Conservation (phyloP, 2,329 filamentous ascomycete species). For the Fusarium hostae region DNA sequence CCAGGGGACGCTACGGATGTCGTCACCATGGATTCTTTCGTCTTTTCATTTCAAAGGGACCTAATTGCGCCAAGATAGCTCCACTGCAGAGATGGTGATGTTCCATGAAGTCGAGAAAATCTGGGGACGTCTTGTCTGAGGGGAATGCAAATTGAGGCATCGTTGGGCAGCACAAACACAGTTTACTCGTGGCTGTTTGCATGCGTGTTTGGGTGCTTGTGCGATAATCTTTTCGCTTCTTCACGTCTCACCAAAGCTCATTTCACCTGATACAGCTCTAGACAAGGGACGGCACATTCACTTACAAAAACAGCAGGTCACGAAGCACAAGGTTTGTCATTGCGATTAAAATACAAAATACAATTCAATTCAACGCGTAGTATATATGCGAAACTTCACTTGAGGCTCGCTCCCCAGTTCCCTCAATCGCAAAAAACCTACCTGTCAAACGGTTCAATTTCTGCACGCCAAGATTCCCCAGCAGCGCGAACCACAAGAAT, state of each 20-base stretch:
- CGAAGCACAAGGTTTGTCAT: neutral
- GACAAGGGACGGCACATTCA: neutral
- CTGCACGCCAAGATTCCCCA: slow-evolving; percentile 9
- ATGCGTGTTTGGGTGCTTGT: slow-evolving; percentile 1
- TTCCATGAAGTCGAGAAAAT: slow-evolving; percentile 1
- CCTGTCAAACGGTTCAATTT: slow-evolving; percentile 17
- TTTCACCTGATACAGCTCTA: slow-evolving; percentile 24
- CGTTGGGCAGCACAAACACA: neutral
- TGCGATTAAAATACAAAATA: neutral
- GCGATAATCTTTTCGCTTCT: slow-evolving; percentile 8
- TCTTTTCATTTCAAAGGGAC: slow-evolving; percentile 22
- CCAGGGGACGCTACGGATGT: slow-evolving; percentile 40
- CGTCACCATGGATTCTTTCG: slow-evolving; percentile 28
- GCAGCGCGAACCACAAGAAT: slow-evolving; percentile 24
- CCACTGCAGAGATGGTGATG: slow-evolving; percentile 31
- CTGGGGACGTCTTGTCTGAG: neutral
- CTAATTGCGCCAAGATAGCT: slow-evolving; percentile 20
- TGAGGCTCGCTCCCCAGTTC: neutral
- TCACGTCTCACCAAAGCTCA: slow-evolving; percentile 27
- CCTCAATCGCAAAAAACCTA: slow-evolving; percentile 1
- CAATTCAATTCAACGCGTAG: neutral
- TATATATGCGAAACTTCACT: slow-evolving; percentile 10
- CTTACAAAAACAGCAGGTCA: neutral
- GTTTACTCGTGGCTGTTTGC: neutral
- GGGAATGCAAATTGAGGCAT: neutral